phyloP scores from a whole-genome alignment of 1,284 basidiomycete species.

The Veloboletus limbatus region DNA sequence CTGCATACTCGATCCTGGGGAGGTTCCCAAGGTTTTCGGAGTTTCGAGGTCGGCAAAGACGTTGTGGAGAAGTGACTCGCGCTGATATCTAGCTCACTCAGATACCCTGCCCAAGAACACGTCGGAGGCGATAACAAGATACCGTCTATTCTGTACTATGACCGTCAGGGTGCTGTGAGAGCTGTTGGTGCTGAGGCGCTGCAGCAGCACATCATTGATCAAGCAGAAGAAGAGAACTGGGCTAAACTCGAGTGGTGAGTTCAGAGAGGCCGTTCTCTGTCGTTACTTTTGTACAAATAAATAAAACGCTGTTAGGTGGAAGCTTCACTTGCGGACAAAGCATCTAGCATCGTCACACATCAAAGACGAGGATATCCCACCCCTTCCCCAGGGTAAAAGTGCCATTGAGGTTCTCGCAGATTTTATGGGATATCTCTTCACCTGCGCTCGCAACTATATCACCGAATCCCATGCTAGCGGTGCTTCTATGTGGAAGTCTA shows the following conservation, averaged over 20 bases:
- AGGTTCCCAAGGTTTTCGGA: background rate
- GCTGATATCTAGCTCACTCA: too few relatives aligned
- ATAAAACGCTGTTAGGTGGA: constrained; percentile 47
- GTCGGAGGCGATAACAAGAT: too few relatives aligned
- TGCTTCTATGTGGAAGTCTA: constrained; percentile 33
- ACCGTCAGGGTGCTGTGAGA: too few relatives aligned
- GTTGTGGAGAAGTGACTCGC: constrained; percentile 27
- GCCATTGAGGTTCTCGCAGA: constrained; percentile 49
- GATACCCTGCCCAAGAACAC: too few relatives aligned
- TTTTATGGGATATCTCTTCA: constrained; percentile 48
- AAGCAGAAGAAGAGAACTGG: constrained; percentile 45
- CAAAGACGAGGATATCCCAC: constrained; percentile 34
- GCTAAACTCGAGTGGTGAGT: constrained; percentile 48
- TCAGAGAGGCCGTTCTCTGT: background rate
- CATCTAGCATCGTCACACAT: too few relatives aligned
- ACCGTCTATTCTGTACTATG: too few relatives aligned
- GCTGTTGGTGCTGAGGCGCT: too few relatives aligned
- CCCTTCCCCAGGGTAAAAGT: constrained; percentile 45
- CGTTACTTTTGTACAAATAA: constrained; percentile 4
- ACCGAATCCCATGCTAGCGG: constrained; percentile 45
- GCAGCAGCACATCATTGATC: constrained; percentile 36
- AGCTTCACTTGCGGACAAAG: constrained; percentile 48
- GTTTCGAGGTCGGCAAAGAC: background rate
- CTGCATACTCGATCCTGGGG: background rate
- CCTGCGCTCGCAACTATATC: constrained; percentile 46